Evolutionary conservation across 2,329 filamentous ascomycete species (phyloP), one percentile per base, ranked within the genome.

Genomic region (Colletotrichum orchidophilum): DNA sequence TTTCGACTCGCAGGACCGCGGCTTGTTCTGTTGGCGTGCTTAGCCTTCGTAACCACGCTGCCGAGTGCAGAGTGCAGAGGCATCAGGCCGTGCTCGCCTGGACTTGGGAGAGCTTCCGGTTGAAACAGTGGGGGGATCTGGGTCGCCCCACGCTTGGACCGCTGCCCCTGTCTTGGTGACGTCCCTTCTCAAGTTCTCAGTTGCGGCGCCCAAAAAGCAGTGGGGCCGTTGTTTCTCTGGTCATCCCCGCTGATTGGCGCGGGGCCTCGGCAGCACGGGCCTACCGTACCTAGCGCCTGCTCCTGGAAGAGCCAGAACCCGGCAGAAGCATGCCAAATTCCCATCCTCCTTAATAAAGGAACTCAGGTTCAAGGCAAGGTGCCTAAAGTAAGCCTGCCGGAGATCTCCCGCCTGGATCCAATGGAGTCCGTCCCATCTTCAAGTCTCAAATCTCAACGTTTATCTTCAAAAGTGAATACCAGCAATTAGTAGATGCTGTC

Each of bases 241-340:
- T 6, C 27, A 13, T 24, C 61, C 60, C 66, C 50, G 29, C 50
- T 73, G 63, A 73, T 73, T 71, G 63, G 71, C 24, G 68, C 68
- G 59, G 59, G 39, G 53, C 57, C 59, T 63, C 71, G 71, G 68
- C 61, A 68, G 63, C 69, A 64, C 63, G 71, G 71, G 54, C 68
- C 71, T 65, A 71, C 59, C 12, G 42, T 49, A 39, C 39, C 52
- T 39, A 55, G 50, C 54, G 27, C 15, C 54, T 29, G n/a, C 33
- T 13, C 26, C 18, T 46, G 46, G 26, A 24, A 42, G 58, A 58
- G 49, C 33, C 35, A 58, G 52, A 60, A 50, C 21, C 63, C 27
- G 39, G 50, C 21, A 29, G 26, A 49, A 63, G 64, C 31, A 35
- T 50, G 53, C 57, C 53, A 42, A 46, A 54, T 33, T 49, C 54